A percentile compares a stretch with the other conserved stretches of the same genome.
phyloP scores from a whole-genome alignment of 2,329 filamentous ascomycete species.

The Colletotrichum karsti region DNA sequence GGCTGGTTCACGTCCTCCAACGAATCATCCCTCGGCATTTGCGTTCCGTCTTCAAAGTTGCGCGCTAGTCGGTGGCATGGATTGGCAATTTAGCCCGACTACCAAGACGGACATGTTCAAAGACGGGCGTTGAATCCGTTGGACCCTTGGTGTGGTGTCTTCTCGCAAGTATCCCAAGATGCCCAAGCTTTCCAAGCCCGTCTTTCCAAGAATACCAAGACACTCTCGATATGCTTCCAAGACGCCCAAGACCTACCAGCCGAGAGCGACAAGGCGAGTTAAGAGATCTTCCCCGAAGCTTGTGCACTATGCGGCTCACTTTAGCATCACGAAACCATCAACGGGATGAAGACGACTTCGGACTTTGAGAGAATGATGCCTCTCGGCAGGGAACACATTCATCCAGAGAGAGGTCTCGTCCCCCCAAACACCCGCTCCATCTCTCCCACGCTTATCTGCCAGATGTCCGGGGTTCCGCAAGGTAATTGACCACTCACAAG shows the following conservation, averaged over 20 bases:
- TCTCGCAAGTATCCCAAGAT: neutral
- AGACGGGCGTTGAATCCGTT: neutral
- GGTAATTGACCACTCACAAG: slow-evolving; percentile 4
- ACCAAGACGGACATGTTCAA: neutral
- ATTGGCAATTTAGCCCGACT: neutral
- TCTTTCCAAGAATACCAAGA: slow-evolving; percentile 12
- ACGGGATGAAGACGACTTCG: neutral
- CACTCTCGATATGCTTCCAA: neutral
- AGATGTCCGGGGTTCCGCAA: neutral
- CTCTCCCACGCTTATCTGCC: slow-evolving; percentile 4
- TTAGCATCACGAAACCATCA: no score
- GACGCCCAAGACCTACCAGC: slow-evolving; percentile 22
- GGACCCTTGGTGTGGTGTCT: neutral
- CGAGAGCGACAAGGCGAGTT: slow-evolving; percentile 4
- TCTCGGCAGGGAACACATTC: neutral
- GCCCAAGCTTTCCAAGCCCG: slow-evolving; percentile 16
- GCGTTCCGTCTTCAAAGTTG: neutral
- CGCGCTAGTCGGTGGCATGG: neutral
- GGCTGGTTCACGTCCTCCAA: neutral
- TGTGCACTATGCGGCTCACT: slow-evolving; percentile 5
- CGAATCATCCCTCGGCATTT: neutral
- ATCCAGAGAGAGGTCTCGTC: neutral
- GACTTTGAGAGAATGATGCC: neutral
- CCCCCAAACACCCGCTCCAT: neutral
- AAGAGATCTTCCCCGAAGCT: slow-evolving; percentile 22